These are phyloP conservation scores for Penicillium sumatraense DNA, from an alignment of 2,329 filamentous ascomycete genomes.

Conservation along the genomic window DNA sequence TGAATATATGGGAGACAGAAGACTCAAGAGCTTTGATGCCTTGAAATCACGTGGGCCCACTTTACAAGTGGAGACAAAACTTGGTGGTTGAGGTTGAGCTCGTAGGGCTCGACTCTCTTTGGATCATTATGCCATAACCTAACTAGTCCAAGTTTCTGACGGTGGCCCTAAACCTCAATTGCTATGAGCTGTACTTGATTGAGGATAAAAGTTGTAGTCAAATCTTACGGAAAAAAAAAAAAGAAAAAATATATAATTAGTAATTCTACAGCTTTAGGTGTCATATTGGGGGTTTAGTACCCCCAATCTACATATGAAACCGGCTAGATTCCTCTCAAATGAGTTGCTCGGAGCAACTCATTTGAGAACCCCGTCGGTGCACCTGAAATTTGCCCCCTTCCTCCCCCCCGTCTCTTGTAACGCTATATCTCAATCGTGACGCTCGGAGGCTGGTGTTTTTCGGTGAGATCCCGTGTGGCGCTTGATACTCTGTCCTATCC, in stretches of 20 bases:
- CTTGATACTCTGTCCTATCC: neutral
- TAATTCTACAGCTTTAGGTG: neutral
- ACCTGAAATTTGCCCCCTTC: slow-evolving; percentile 1
- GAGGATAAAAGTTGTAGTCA: too few species aligned
- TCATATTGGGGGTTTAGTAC: neutral
- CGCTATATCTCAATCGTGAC: neutral
- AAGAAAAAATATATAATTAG: too few species aligned
- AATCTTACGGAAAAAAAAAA: too few species aligned
- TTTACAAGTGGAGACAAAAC: slow-evolving; percentile 14
- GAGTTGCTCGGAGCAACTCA: neutral
- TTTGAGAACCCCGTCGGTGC: neutral
- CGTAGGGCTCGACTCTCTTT: too few species aligned
- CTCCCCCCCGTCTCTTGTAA: too few species aligned
- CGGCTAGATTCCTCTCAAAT: too few species aligned
- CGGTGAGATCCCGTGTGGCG: neutral
- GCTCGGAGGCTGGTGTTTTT: neutral
- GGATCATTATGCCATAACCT: too few species aligned
- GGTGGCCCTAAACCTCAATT: too few species aligned
- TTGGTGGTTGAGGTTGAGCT: neutral
- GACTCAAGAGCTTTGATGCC: slow-evolving; percentile 15
- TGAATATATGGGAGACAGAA: slow-evolving; percentile 7
- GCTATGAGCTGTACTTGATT: too few species aligned
- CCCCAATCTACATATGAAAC: slow-evolving; percentile 6
- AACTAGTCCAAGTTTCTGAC: too few species aligned
- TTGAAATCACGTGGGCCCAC: slow-evolving; percentile 21